Evolutionary conservation across 352 stramenopile genomes (phyloP).

Genomic region (Globisporangium emineosum): DNA sequence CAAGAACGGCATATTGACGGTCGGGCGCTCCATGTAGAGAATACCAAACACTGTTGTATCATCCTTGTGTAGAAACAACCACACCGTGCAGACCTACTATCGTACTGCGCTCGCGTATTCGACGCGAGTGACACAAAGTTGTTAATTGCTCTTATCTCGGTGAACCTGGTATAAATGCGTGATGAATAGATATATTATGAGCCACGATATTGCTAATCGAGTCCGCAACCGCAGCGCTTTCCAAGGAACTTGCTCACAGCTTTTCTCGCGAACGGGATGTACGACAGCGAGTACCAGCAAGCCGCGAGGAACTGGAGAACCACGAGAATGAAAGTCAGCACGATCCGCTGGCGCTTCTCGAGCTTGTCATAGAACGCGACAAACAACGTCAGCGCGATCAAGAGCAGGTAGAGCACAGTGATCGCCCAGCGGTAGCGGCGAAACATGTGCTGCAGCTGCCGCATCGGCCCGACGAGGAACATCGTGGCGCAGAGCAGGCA

Average conservation of each 20-base stretch:
- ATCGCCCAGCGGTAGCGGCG: slow-evolving; percentile 34
- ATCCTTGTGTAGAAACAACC: neutral
- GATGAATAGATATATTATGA: slow-evolving; percentile 5
- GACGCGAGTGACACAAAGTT: neutral
- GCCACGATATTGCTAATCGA: neutral
- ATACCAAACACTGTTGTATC: slow-evolving; percentile 3
- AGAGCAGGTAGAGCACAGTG: slow-evolving; percentile 45
- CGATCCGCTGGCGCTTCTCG: slow-evolving; percentile 18
- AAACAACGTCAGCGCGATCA: slow-evolving; percentile 37
- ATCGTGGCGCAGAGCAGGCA: slow-evolving; percentile 29
- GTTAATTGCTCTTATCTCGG: too few species aligned
- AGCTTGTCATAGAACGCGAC: slow-evolving; percentile 33
- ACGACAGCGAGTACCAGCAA: slow-evolving; percentile 77
- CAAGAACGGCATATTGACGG: slow-evolving; percentile 72
- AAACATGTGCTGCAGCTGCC: slow-evolving; percentile 70
- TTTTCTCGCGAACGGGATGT: slow-evolving; percentile 77
- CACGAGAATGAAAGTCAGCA: slow-evolving; percentile 54
- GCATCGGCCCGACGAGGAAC: slow-evolving; percentile 38
- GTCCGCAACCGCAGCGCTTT: slow-evolving; percentile 7
- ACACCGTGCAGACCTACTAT: neutral
- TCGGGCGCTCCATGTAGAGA: slow-evolving; percentile 31
- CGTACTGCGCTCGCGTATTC: neutral
- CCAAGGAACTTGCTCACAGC: slow-evolving; percentile 15
- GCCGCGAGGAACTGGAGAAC: slow-evolving; percentile 67
- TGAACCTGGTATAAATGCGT: neutral